These are phyloP conservation scores for Tylopilus sp. DNA, from an alignment of 1,284 basidiomycete species.

Conservation along the genomic window DNA sequence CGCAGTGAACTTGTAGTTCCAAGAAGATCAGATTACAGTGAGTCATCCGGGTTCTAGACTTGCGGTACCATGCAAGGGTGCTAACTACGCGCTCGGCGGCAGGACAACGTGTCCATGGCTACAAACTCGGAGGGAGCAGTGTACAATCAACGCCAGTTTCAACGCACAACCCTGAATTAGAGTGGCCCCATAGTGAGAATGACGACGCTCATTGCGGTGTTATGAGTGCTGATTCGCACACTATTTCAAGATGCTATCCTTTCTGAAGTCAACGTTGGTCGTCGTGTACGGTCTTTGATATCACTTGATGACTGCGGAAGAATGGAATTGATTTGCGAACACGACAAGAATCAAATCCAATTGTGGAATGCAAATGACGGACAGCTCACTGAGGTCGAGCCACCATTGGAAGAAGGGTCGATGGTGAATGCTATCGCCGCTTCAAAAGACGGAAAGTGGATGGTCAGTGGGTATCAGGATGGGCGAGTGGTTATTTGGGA, in stretches of 20 bases:
- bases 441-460: slow-evolving; percentile 16
- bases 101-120: no score
- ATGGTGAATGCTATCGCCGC: slow-evolving; percentile 4
- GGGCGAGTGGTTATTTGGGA: slow-evolving; percentile 18
- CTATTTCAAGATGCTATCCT: neutral
- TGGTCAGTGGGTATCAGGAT: slow-evolving; percentile 16
- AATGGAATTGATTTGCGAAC: neutral
- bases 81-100: no score
- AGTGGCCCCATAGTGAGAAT: neutral
- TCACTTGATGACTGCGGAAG: neutral
- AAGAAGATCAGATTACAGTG: no score
- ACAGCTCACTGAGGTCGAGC: neutral
- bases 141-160: neutral
- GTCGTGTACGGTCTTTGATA: neutral
- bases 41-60: no score
- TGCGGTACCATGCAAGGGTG: no score
- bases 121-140: no score
- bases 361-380: slow-evolving; percentile 1
- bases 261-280: neutral
- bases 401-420: neutral
- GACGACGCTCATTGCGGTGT: neutral
- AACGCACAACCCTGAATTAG: neutral
- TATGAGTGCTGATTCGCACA: neutral
- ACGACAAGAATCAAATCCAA: neutral
- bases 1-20: no score